Evolutionary conservation across 129 eudicot species (phyloP), one percentile per base, ranked within the genome.

Genomic region (Oenanthe sinensis): DNA sequence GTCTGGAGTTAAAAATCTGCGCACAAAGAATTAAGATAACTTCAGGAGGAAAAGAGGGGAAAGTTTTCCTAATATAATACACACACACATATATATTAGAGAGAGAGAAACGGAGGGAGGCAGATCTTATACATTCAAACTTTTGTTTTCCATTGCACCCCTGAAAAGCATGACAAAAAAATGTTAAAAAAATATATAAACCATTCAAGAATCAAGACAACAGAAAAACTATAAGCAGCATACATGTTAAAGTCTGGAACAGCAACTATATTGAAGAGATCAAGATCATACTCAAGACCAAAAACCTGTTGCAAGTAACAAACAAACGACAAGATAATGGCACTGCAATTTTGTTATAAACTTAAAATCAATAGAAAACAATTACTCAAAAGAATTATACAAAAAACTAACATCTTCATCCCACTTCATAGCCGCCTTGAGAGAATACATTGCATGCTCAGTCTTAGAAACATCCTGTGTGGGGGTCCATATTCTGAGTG

Each of bases 61-160:
- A 15, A 0, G 33, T n/a, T 8, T 30, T 67, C 7, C 17, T 30
- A 67, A 67, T 5, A 67, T 2, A 30, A 14, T 33, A 26, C 42
- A 65, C 4, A 47, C 48, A 63, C 17, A 26, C 33, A 37, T 6
- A 42, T 17, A 19, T 8, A 71, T 20, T 46, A 7, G 33, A 60
- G 68, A 60, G 30, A 67, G 9, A 30, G 43, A 67, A n/a, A n/a
- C n/a, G n/a, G 40, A 26, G 9, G 30, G 10, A 24, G 24, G 13
- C 44, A 2, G 30, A 33, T 39, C 3, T 7, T 8, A 55, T 91
- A 94, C 98, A 80, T 95, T 95, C 83, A 95, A 82, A 79, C 98
- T 95, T 88, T 95, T 95, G 87, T 95, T 95, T 84, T 95, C 98
- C 98, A 95, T 95, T 75, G 98, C 98, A 76, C 98, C 98, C 97